Conservation (phyloP, 192 early-diverging fungal genomes). For the Coemansia sp. region DNA sequence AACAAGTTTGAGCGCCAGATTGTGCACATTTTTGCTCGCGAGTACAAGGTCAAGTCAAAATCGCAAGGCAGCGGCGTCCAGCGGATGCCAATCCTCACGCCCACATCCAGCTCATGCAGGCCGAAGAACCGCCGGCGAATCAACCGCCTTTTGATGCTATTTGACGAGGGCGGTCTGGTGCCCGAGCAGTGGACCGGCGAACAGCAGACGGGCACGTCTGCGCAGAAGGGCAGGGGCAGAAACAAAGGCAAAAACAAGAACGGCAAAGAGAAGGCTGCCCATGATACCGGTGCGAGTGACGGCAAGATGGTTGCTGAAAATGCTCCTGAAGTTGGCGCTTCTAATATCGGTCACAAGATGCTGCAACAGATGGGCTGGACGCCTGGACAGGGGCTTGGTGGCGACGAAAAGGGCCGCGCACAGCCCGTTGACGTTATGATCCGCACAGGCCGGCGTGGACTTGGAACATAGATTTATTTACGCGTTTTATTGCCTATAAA, state of each 20-base stretch:
- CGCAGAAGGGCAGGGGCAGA: constrained; percentile 5
- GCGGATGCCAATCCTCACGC: constrained; percentile 34
- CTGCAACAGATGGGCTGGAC: constrained; percentile 53
- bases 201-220: not conserved
- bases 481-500: no score
- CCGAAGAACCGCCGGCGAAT: constrained; percentile 35
- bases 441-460: constrained; percentile 39
- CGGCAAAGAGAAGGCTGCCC: not conserved
- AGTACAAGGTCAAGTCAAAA: constrained; percentile 47
- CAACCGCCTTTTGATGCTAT: constrained; percentile 26
- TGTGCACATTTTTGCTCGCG: constrained; percentile 39
- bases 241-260: not conserved
- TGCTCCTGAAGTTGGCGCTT: constrained; percentile 41
- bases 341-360: constrained; percentile 53
- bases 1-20: constrained; percentile 45
- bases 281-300: constrained; percentile 1
- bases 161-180: constrained; percentile 31
- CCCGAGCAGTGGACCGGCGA: constrained; percentile 30
- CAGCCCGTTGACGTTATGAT: constrained; percentile 47
- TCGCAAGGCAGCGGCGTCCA: constrained; percentile 33
- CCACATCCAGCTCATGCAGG: constrained; percentile 17
- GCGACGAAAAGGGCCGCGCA: constrained; percentile 38
- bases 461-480: constrained; percentile 45
- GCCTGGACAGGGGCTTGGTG: constrained; percentile 47
- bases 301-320: constrained; percentile 42